A percentile compares a stretch with the other conserved stretches of the same genome.
These are phyloP conservation scores for Telfairia occidentalis DNA, from an alignment of 331 rosid genomes.

Conservation along the genomic window DNA sequence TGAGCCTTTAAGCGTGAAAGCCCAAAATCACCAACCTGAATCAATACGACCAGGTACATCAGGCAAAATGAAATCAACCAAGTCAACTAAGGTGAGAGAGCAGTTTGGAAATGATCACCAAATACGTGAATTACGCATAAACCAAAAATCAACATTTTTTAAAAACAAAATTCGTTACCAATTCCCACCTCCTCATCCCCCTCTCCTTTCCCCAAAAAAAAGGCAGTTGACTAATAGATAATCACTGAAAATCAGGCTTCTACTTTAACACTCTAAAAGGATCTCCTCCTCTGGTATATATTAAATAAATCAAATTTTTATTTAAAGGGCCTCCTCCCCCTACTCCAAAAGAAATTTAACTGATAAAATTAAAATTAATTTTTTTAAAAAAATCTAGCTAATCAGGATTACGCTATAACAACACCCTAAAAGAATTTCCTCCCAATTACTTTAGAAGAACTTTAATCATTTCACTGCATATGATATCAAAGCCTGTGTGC, in stretches of 20 bases:
- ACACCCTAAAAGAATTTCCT: not conserved
- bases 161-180: not conserved
- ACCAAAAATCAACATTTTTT: not conserved
- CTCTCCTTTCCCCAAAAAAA: not conserved
- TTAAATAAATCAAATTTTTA: not conserved
- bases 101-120: not conserved
- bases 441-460: not conserved
- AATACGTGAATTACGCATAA: not conserved
- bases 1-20: constrained; percentile 88
- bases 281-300: not conserved
- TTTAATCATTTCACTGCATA: not conserved
- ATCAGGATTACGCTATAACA: not conserved
- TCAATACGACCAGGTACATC: constrained; percentile 1
- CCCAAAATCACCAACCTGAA: constrained; percentile 88
- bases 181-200: not conserved
- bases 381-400: not conserved
- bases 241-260: not conserved
- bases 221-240: not conserved
- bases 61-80: not conserved
- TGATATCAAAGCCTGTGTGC: not conserved
- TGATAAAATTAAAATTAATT: not conserved
- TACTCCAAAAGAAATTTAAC: not conserved
- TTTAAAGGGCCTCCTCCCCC: not conserved
- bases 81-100: not conserved
- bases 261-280: not conserved